A percentile compares a stretch with the other conserved stretches of the same genome.
Evolutionary conservation across 2,329 filamentous ascomycete species (phyloP).

Genomic region (Colletotrichum australisinense): DNA sequence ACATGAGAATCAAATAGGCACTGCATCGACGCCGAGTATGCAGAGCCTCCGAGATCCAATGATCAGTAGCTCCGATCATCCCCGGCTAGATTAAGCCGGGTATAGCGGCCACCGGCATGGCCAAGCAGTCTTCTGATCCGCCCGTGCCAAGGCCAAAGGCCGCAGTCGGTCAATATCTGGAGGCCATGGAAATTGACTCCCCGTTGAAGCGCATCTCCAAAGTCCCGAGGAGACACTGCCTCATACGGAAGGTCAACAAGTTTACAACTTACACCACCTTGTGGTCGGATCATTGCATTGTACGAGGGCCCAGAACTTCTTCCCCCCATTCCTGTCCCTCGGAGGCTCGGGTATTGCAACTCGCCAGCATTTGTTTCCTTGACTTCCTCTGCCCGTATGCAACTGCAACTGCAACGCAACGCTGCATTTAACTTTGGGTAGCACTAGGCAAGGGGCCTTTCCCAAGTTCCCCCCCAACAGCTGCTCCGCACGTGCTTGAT

Average conservation of each 20-base stretch:
- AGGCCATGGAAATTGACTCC: background rate
- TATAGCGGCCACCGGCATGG: background rate
- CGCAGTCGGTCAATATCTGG: background rate
- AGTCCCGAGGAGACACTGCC: background rate
- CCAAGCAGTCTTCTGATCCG: background rate
- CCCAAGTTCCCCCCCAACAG: background rate
- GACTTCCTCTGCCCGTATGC: conserved; percentile 2
- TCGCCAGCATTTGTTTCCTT: conserved; percentile 3
- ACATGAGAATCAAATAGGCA: conserved; percentile 5
- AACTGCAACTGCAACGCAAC: conserved; percentile 1
- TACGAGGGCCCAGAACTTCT: background rate
- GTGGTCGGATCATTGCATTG: background rate
- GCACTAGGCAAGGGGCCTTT: conserved; percentile 9
- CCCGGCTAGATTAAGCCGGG: background rate
- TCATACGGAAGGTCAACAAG: background rate
- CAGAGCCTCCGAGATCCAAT: background rate
- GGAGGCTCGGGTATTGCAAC: conserved; percentile 1
- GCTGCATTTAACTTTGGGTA: conserved; percentile 16
- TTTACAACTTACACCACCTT: background rate
- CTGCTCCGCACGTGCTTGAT: conserved; percentile 24
- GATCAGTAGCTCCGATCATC: background rate
- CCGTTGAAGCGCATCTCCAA: background rate
- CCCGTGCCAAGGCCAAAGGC: background rate
- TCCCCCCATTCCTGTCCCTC: background rate
- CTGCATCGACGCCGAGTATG: conserved; percentile 10